Evolutionary conservation across 305 asterid genomes (phyloP).

Genomic region (Plantago lanceolata): DNA sequence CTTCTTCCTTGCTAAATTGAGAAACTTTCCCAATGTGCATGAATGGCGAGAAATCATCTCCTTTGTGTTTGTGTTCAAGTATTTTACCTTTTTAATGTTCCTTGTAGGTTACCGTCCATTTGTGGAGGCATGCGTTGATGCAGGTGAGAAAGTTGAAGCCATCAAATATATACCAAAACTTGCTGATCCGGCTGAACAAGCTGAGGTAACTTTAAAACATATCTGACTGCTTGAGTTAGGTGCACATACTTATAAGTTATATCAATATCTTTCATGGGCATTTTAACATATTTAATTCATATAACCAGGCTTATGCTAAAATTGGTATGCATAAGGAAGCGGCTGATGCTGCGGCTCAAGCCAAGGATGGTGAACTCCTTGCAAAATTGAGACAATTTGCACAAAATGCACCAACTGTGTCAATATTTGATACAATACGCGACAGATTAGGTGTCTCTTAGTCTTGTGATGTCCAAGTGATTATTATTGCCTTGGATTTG

Average conservation of each 20-base stretch:
- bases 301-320: slow-evolving; percentile 75
- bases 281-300: neutral
- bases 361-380: slow-evolving; percentile 86
- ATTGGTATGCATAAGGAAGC: slow-evolving; percentile 97
- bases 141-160: slow-evolving; percentile 84
- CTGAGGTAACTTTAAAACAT: slow-evolving; percentile 56
- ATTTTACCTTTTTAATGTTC: slow-evolving; percentile 15
- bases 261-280: neutral
- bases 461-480: slow-evolving; percentile 11
- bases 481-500: neutral
- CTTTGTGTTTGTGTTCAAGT: neutral
- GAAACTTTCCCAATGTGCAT: too few species aligned
- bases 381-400: slow-evolving; percentile 65
- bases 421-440: slow-evolving; percentile 72
- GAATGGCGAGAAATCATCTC: too few species aligned
- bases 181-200: slow-evolving; percentile 80
- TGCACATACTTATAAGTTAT: neutral
- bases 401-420: slow-evolving; percentile 70
- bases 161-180: slow-evolving; percentile 86
- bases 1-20: too few species aligned
- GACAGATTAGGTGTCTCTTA: slow-evolving; percentile 76
- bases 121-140: slow-evolving; percentile 91
- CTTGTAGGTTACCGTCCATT: slow-evolving; percentile 86
- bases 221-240: slow-evolving; percentile 3
- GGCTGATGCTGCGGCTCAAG: slow-evolving; percentile 86